A percentile compares a stretch with the other conserved stretches of the same genome.
These are phyloP conservation scores for Solanum arcanum DNA, from an alignment of 257 asterid genomes.

Conservation along the genomic window DNA sequence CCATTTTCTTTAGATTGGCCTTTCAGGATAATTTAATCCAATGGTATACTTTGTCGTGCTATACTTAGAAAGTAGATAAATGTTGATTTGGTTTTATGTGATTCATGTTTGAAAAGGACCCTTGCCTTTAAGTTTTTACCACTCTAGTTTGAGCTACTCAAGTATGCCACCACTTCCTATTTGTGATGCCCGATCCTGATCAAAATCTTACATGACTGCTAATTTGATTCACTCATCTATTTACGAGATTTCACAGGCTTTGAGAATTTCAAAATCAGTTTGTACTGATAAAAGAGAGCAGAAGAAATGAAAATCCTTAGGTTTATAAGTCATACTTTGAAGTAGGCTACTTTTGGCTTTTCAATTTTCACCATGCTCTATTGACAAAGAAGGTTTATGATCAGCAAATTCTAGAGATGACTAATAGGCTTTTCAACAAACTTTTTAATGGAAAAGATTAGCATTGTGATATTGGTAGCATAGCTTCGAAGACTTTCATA, in stretches of 20 bases:
- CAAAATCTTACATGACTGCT: not conserved
- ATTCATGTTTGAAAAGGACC: not conserved
- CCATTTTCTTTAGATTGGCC: not conserved
- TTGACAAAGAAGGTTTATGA: constrained; percentile 82
- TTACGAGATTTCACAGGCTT: not conserved
- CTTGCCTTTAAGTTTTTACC: not conserved
- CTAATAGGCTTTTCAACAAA: constrained; percentile 74
- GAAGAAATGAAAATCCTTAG: not conserved
- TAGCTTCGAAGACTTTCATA: constrained; percentile 92
- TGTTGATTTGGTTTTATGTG: not conserved
- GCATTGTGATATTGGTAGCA: constrained; percentile 87
- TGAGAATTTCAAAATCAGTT: not conserved
- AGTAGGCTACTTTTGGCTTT: not conserved
- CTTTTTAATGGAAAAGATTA: constrained; percentile 71
- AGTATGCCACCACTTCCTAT: not conserved
- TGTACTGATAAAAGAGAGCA: not conserved
- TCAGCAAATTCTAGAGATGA: constrained; percentile 22
- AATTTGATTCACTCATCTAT: not conserved
- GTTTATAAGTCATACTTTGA: not conserved
- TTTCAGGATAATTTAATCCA: not conserved
- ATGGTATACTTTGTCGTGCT: not conserved
- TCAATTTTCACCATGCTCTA: constrained; percentile 47
- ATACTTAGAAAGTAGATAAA: not conserved
- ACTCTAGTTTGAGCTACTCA: not conserved
- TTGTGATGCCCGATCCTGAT: not conserved